phyloP scores from a whole-genome alignment of 495 filamentous ascomycete species.

The Acidomyces sp. region DNA sequence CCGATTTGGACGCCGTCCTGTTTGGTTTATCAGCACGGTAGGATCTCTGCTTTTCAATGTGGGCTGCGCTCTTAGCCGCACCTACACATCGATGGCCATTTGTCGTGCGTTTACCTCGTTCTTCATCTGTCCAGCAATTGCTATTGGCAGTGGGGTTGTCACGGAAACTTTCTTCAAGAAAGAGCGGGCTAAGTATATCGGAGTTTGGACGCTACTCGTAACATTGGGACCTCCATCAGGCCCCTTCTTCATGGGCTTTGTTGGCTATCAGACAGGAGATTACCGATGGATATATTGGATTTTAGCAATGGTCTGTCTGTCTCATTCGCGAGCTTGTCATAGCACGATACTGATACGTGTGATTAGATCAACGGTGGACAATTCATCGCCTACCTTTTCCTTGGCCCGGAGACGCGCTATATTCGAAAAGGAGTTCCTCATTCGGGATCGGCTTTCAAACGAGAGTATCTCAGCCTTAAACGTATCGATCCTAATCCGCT shows the following conservation, averaged over 20 bases:
- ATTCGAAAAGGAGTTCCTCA: conserved; percentile 24
- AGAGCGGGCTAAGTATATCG: conserved; percentile 11
- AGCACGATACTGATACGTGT: conserved; percentile 2
- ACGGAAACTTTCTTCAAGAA: conserved; percentile 14
- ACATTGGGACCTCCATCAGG: conserved; percentile 36
- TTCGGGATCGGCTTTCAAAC: conserved; percentile 24
- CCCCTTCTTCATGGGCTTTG: conserved; percentile 24
- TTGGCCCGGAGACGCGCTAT: conserved; percentile 45
- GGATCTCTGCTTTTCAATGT: conserved; percentile 35
- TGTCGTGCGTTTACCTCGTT: conserved; percentile 40
- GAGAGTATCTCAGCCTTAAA: conserved; percentile 32
- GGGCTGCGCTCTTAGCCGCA: conserved; percentile 33
- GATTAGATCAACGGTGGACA: conserved; percentile 34
- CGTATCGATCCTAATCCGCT: conserved; percentile 40
- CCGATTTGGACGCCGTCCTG: conserved; percentile 41
- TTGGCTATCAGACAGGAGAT: conserved; percentile 18
- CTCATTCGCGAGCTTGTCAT: background rate
- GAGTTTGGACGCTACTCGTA: conserved; percentile 28
- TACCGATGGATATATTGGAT: conserved; percentile 27
- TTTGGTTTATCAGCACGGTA: conserved; percentile 38
- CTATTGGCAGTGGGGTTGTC: conserved; percentile 42
- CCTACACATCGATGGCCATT: conserved; percentile 32
- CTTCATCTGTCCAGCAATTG: conserved; percentile 41
- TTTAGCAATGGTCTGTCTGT: conserved; percentile 20
- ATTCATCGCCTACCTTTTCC: conserved; percentile 40